Evolutionary conservation across 768 basidiomycete species (phyloP).

Genomic region (Hemileccinum rubropunctum): DNA sequence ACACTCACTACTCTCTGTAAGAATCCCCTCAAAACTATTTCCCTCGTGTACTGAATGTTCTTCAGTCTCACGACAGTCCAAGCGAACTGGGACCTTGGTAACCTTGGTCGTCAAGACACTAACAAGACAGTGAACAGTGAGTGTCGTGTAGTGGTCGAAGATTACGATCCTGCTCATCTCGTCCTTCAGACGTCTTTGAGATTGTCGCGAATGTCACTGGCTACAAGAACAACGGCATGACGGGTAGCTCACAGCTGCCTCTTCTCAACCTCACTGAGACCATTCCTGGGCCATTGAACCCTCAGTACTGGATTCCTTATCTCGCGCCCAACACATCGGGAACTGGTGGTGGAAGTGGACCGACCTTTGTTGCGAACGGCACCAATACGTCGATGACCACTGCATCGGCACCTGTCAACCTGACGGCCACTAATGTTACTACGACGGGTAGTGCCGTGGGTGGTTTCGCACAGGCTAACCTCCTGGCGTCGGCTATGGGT

Average conservation of each 20-base stretch:
- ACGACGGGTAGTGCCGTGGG: conserved; percentile 6
- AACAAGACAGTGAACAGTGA: conserved; percentile 35
- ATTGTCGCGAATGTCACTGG: conserved; percentile 46
- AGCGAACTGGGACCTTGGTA: conserved; percentile 57
- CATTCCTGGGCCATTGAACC: conserved; percentile 43
- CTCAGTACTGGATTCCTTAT: conserved; percentile 38
- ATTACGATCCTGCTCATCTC: background rate
- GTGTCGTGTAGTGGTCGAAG: background rate
- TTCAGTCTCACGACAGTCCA: conserved; percentile 47
- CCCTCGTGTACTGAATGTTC: background rate
- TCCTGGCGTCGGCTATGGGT: conserved; percentile 7
- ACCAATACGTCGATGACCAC: conserved; percentile 32
- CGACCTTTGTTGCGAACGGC: conserved; percentile 34
- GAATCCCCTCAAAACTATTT: background rate
- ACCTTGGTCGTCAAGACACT: conserved; percentile 54
- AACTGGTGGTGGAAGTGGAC: conserved; percentile 39
- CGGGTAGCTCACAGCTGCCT: conserved; percentile 26
- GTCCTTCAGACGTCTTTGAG: conserved; percentile 44
- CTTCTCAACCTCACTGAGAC: conserved; percentile 37
- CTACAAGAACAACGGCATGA: conserved; percentile 41
- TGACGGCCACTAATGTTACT: conserved; percentile 24
- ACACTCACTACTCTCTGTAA: conserved; percentile 54
- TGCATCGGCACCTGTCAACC: conserved; percentile 38
- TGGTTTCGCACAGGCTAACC: background rate
- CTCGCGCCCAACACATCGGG: conserved; percentile 36